phyloP scores from a whole-genome alignment of 2,329 filamentous ascomycete species.

The Trichoderma arundinaceum region DNA sequence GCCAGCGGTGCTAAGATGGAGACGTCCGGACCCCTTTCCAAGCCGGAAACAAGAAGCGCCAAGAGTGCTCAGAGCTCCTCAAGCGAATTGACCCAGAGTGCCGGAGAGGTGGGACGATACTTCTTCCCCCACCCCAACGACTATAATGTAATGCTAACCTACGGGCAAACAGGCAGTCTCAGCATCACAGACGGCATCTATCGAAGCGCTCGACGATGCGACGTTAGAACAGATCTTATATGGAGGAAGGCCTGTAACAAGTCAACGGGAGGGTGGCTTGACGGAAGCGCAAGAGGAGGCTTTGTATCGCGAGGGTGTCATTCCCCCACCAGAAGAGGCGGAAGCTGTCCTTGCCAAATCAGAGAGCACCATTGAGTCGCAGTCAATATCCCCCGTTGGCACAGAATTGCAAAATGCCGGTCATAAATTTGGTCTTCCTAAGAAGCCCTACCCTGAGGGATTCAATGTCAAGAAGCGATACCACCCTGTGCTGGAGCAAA shows the following conservation, averaged over 20 bases:
- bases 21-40: not conserved
- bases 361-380: conserved; percentile 33
- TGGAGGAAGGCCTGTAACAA: conserved; percentile 43
- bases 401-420: conserved; percentile 52
- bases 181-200: conserved; percentile 31
- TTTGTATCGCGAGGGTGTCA: conserved; percentile 51
- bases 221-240: conserved; percentile 47
- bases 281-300: conserved; percentile 52
- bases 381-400: conserved; percentile 33
- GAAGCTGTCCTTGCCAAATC: conserved; percentile 41
- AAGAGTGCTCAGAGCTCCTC: not conserved
- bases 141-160: not conserved
- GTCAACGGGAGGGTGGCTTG: conserved; percentile 43
- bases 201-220: conserved; percentile 44
- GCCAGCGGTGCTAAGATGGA: conserved; percentile 20
- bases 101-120: conserved; percentile 1
- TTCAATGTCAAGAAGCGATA: conserved; percentile 79
- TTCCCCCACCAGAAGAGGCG: conserved; percentile 45
- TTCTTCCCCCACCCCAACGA: not conserved
- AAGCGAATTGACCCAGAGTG: conserved; percentile 23
- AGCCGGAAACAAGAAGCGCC: not conserved
- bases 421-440: conserved; percentile 79
- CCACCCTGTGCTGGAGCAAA: conserved; percentile 81
- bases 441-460: conserved; percentile 65
- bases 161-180: conserved; percentile 21